Conservation (phyloP, 345 rosid species). For the Erucastrum elatum region DNA sequence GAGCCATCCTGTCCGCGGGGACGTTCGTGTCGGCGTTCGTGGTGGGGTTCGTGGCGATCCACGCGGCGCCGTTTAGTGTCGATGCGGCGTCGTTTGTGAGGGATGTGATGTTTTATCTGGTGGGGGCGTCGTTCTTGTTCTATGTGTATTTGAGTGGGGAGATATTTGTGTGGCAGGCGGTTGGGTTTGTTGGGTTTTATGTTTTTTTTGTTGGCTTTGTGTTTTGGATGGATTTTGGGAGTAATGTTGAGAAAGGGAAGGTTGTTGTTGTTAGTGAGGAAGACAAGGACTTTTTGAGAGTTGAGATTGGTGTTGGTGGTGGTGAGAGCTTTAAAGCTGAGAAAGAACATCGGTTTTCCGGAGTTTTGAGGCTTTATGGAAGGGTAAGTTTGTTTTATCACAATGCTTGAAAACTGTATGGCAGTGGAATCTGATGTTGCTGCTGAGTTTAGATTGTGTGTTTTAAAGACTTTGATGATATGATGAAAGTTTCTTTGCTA, state of each 20-base stretch:
- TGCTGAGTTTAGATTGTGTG: too few species aligned
- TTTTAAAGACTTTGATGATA: too few species aligned
- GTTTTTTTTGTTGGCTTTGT: constrained; percentile 85
- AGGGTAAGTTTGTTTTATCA: constrained; percentile 38
- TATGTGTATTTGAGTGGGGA: constrained; percentile 94
- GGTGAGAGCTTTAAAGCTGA: constrained; percentile 42
- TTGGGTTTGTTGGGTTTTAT: constrained; percentile 82
- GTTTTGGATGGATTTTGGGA: constrained; percentile 89
- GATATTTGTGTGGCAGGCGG: constrained; percentile 90
- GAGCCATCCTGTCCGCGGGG: constrained; percentile 90
- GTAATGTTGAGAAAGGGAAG: constrained; percentile 5
- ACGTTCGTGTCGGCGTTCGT: constrained; percentile 89
- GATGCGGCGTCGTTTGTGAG: constrained; percentile 72
- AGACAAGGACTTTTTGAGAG: constrained; percentile 39
- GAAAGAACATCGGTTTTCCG: constrained; percentile 34
- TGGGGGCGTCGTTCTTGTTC: constrained; percentile 72
- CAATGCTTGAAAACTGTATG: too few species aligned
- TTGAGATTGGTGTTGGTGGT: neutral
- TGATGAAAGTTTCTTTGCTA: too few species aligned
- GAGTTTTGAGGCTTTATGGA: constrained; percentile 42
- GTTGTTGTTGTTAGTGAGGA: constrained; percentile 20
- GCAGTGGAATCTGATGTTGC: too few species aligned
- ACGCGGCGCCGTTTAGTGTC: constrained; percentile 81
- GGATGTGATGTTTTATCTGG: constrained; percentile 78
- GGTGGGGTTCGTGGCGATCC: constrained; percentile 91